Percentiles rank a stretch among this genome's conserved stretches.
Evolutionary conservation across 2,329 filamentous ascomycete species (phyloP).

Genomic region (Fusarium sp.): DNA sequence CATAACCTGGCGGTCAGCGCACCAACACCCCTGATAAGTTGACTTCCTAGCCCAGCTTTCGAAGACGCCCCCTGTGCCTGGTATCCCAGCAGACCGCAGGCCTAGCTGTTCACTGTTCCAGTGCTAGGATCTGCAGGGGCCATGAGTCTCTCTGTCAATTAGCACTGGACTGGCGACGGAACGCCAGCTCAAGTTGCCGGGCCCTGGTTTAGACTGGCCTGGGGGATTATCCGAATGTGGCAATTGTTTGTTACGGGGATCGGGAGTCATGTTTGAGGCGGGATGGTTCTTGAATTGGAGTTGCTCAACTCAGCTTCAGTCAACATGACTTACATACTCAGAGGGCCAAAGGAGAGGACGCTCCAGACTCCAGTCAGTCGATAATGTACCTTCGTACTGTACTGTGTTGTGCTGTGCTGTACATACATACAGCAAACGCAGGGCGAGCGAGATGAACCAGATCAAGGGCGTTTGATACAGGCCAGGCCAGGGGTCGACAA

Average conservation of each 20-base stretch:
- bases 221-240: constrained; percentile 22
- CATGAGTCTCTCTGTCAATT: constrained; percentile 35
- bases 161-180: constrained; percentile 31
- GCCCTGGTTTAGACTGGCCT: constrained; percentile 16
- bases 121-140: constrained; percentile 47
- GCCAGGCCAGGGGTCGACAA: constrained; percentile 32
- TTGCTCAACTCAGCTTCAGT: not conserved
- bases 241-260: constrained; percentile 24
- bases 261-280: constrained; percentile 27
- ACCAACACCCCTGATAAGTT: constrained; percentile 35
- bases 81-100: constrained; percentile 8
- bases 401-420: constrained; percentile 1
- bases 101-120: constrained; percentile 19
- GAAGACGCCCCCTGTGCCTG: constrained; percentile 33
- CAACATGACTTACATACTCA: constrained; percentile 9
- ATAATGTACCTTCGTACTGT: not conserved
- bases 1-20: constrained; percentile 39
- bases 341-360: not conserved
- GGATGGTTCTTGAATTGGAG: not conserved
- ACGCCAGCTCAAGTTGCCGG: constrained; percentile 34
- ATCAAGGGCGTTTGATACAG: constrained; percentile 42
- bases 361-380: not conserved
- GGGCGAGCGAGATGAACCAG: constrained; percentile 42
- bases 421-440: constrained; percentile 22
- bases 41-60: constrained; percentile 21